phyloP scores from a whole-genome alignment of 257 asterid genomes.

The Paraleonurus japonicus region DNA sequence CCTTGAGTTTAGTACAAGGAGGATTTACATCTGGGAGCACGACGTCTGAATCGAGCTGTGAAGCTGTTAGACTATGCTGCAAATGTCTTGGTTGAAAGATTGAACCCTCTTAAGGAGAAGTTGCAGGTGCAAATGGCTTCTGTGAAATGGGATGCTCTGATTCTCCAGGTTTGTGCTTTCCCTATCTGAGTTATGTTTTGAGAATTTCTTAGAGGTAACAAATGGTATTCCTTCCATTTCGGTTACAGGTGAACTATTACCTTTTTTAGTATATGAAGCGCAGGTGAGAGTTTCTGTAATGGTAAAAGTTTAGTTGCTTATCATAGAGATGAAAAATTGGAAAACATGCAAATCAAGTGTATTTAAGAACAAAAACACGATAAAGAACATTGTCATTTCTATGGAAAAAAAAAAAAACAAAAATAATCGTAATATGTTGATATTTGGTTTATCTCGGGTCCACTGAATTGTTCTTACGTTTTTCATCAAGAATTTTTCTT shows the following conservation, averaged over 20 bases:
- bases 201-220: neutral
- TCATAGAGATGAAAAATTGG: too few species aligned
- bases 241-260: too few species aligned
- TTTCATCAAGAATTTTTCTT: neutral
- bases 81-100: constrained; percentile 20
- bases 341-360: too few species aligned
- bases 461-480: neutral
- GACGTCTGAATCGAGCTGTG: constrained; percentile 24
- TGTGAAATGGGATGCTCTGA: constrained; percentile 19
- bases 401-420: too few species aligned
- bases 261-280: too few species aligned
- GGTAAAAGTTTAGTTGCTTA: too few species aligned
- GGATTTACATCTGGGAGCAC: constrained; percentile 27
- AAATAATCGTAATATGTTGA: too few species aligned
- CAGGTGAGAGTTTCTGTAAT: too few species aligned
- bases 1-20: constrained; percentile 28
- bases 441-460: too few species aligned
- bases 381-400: too few species aligned
- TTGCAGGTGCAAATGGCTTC: constrained; percentile 4
- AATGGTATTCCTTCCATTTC: neutral
- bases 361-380: too few species aligned
- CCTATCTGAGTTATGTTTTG: neutral
- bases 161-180: constrained; percentile 24
- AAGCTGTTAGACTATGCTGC: constrained; percentile 23
- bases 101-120: constrained; percentile 22